Evolutionary conservation across 225 moss, liverwort and hornwort genomes (phyloP), one percentile per base, ranked within the genome.

Genomic region (Neckera pumila): DNA sequence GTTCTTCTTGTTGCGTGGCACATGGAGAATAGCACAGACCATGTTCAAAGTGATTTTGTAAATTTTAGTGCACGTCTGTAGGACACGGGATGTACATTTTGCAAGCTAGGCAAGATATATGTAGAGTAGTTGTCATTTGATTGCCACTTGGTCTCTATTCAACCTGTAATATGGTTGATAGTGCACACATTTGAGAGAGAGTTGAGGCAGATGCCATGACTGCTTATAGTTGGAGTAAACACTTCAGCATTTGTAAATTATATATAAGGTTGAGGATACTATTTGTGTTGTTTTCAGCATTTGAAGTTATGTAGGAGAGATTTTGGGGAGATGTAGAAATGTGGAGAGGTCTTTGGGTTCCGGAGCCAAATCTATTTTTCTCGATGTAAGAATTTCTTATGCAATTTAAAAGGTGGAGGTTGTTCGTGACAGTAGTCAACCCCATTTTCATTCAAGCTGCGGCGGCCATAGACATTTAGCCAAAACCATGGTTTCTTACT

Each of bases 21-120:
- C 92, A 33, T 98, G 95, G 95, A 93, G 95, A 79, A 36, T 95
- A 62, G 92, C 80, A 19, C 93, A 94, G 56, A 92, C 92, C 70
- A 88, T 96, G 82, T 87, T 63, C 51, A 88, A 84, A 20, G 91
- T 80, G 58, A 88, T 93, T 66, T 79, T 91, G 88, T 93, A 89
- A 88, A 89, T 47, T 63, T 71, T 83, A 60, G 72, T 33, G 81
- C 81, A 23, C 33, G 81, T 87, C 54, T 65, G 47, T 81, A 88
- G 89, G 85, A 88, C 69, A 43, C 82, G 85, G 67, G 53, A 59
- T 90, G 90, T 88, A 90, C 82, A 85, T 86, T 86, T 82, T 90
- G 76, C 88, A 83, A 67, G 86, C 69, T 82, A 84, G 58, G 58
- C 58, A 58, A 22, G 42, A 63, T 63, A 77, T 79, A 84, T 51